Percentiles rank a stretch among this genome's conserved stretches.
These are phyloP conservation scores for Oemleria cerasiformis DNA, from an alignment of 306 rosid species.

Conservation along the genomic window DNA sequence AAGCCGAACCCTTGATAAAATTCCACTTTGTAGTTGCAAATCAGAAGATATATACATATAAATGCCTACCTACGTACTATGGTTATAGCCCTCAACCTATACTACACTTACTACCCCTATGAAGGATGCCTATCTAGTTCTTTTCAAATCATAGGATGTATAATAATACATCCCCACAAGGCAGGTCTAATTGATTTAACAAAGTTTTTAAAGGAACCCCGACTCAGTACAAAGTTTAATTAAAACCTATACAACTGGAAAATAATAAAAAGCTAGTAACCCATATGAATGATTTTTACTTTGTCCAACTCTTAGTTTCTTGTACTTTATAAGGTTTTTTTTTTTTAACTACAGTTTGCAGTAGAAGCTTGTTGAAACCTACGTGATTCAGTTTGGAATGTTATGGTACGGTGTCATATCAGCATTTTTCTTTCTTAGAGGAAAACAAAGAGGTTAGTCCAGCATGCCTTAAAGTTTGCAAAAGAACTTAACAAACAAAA, in stretches of 20 bases:
- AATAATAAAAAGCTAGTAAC: not conserved
- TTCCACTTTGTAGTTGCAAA: not conserved
- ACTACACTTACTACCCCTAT: not conserved
- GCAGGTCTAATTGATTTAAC: not conserved
- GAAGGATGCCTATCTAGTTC: not conserved
- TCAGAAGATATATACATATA: not conserved
- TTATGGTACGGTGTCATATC: not conserved
- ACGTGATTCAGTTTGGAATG: constrained; percentile 4
- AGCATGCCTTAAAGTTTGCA: not conserved
- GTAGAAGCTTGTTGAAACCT: not conserved
- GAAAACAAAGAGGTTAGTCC: not conserved
- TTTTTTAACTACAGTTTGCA: constrained; percentile 3
- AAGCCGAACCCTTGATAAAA: not conserved
- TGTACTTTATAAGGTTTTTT: constrained; percentile 6
- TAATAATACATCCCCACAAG: not conserved
- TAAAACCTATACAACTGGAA: not conserved
- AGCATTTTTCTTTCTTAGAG: not conserved
- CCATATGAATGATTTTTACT: not conserved
- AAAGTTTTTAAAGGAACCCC: not conserved
- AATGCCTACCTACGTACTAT: not conserved
- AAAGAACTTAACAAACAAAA: constrained; percentile 2
- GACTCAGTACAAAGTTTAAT: not conserved
- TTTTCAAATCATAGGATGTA: not conserved
- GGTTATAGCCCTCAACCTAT: not conserved
- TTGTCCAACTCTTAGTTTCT: not conserved